A percentile compares a stretch with the other conserved stretches of the same genome.
Conservation (phyloP, 2,329 filamentous ascomycete genomes). For the Drechslera avenae region DNA sequence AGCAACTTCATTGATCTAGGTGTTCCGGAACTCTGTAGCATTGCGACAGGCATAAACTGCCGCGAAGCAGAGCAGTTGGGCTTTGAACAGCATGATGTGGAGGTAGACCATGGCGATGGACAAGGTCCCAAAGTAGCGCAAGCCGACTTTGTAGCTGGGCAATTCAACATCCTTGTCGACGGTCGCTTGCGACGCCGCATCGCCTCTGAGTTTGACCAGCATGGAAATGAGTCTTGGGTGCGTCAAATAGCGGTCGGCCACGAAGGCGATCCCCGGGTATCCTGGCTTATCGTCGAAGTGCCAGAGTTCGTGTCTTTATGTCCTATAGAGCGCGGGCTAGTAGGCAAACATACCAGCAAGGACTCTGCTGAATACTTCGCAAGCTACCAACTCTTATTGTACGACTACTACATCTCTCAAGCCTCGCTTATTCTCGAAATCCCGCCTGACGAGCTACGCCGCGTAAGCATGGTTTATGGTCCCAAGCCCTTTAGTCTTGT, state of each 20-base stretch:
- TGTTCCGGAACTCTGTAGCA: conserved; percentile 10
- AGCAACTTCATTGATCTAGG: conserved; percentile 14
- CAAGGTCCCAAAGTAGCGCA: conserved; percentile 16
- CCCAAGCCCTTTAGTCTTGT: conserved; percentile 25
- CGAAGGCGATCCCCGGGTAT: conserved; percentile 8
- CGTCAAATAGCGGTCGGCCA: conserved; percentile 10
- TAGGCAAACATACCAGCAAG: conserved; percentile 10
- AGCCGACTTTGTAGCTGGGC: conserved; percentile 12
- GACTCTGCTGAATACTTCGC: conserved; percentile 22
- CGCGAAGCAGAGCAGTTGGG: conserved; percentile 21
- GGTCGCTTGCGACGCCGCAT: conserved; percentile 12
- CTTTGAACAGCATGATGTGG: conserved; percentile 21
- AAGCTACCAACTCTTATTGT: conserved; percentile 21
- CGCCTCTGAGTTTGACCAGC: conserved; percentile 9
- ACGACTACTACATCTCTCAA: conserved; percentile 25
- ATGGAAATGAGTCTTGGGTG: conserved; percentile 11
- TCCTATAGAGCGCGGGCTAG: conserved; percentile 1
- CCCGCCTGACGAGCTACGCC: conserved; percentile 17
- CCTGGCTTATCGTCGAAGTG: conserved; percentile 11
- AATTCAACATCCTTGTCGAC: conserved; percentile 11
- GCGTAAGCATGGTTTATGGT: conserved; percentile 20
- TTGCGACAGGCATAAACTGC: conserved; percentile 15
- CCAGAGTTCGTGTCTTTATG: conserved; percentile 7
- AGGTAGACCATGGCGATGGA: conserved; percentile 24
- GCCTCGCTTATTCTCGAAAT: conserved; percentile 22